Conservation (phyloP, 495 filamentous ascomycete genomes). For the Penicillium desertorum region DNA sequence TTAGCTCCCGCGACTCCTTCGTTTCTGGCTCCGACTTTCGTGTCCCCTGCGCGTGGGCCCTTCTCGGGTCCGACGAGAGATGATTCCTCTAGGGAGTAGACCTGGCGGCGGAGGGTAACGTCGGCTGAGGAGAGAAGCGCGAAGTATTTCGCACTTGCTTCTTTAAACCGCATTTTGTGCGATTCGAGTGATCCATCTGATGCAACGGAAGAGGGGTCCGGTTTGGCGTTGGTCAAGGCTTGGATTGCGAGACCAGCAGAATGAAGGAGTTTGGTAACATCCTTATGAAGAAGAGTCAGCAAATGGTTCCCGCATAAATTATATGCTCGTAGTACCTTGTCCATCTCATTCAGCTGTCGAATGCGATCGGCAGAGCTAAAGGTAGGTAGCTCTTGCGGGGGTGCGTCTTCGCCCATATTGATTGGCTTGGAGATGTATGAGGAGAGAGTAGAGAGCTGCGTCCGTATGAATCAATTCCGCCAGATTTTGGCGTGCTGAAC, state of each 20-base stretch:
- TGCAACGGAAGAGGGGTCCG: conserved; percentile 28
- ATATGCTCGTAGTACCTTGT: conserved; percentile 52
- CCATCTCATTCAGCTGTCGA: conserved; percentile 71
- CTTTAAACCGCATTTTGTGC: conserved; percentile 59
- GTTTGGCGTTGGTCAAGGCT: conserved; percentile 58
- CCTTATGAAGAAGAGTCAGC: conserved; percentile 30
- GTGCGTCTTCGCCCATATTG: not conserved
- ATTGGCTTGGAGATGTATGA: not conserved
- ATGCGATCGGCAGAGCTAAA: conserved; percentile 72
- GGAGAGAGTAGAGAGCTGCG: too few relatives aligned
- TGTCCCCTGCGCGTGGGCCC: conserved; percentile 27
- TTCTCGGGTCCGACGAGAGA: conserved; percentile 59
- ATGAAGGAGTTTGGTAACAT: conserved; percentile 61
- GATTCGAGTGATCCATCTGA: conserved; percentile 45
- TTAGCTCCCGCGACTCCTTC: conserved; percentile 18
- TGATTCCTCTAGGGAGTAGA: conserved; percentile 76
- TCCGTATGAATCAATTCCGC: not conserved
- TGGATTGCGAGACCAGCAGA: conserved; percentile 68
- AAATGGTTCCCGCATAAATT: not conserved
- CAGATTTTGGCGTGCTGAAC: not conserved
- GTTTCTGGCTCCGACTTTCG: conserved; percentile 10
- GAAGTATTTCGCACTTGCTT: conserved; percentile 65
- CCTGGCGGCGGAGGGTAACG: conserved; percentile 71
- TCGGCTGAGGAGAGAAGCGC: conserved; percentile 66
- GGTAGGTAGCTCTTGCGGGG: conserved; percentile 15